These are phyloP conservation scores for Salix arbutifolia DNA, from an alignment of 345 rosid genomes.

Conservation along the genomic window DNA sequence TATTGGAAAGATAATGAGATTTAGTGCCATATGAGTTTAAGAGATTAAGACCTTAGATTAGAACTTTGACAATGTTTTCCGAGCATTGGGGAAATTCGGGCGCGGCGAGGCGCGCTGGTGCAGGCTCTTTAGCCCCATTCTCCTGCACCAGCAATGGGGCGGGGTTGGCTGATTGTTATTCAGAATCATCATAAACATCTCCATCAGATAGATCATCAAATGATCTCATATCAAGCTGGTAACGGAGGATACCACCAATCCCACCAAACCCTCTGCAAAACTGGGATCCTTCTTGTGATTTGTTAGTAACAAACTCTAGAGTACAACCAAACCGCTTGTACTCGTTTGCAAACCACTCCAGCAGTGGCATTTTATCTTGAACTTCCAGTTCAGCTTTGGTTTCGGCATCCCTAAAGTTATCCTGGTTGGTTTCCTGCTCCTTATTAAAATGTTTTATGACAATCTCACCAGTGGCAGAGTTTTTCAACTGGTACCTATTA, in stretches of 20 bases:
- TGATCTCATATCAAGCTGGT: slow-evolving; percentile 82
- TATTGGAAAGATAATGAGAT: neutral
- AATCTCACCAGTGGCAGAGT: slow-evolving; percentile 55
- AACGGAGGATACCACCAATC: slow-evolving; percentile 86
- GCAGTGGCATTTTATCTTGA: slow-evolving; percentile 68
- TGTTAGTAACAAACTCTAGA: slow-evolving; percentile 83
- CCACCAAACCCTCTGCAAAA: slow-evolving; percentile 95
- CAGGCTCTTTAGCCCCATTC: slow-evolving; percentile 36
- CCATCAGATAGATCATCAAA: slow-evolving; percentile 76
- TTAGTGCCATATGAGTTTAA: neutral
- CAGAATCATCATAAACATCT: slow-evolving; percentile 72
- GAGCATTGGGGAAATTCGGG: slow-evolving; percentile 12
- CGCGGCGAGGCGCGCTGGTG: slow-evolving; percentile 28
- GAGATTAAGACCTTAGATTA: slow-evolving; percentile 22
- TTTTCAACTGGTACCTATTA: slow-evolving; percentile 58
- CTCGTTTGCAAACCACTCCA: slow-evolving; percentile 91
- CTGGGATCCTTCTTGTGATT: slow-evolving; percentile 91
- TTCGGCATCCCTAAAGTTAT: slow-evolving; percentile 61
- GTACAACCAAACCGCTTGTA: slow-evolving; percentile 80
- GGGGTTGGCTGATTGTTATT: slow-evolving; percentile 60
- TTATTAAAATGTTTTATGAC: slow-evolving; percentile 63
- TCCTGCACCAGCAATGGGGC: slow-evolving; percentile 47
- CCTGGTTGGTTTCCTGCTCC: slow-evolving; percentile 73
- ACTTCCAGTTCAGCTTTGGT: slow-evolving; percentile 65
- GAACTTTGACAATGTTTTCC: neutral